Conservation (phyloP, 2,329 filamentous ascomycete species). For the Sclerotinia trifoliorum region DNA sequence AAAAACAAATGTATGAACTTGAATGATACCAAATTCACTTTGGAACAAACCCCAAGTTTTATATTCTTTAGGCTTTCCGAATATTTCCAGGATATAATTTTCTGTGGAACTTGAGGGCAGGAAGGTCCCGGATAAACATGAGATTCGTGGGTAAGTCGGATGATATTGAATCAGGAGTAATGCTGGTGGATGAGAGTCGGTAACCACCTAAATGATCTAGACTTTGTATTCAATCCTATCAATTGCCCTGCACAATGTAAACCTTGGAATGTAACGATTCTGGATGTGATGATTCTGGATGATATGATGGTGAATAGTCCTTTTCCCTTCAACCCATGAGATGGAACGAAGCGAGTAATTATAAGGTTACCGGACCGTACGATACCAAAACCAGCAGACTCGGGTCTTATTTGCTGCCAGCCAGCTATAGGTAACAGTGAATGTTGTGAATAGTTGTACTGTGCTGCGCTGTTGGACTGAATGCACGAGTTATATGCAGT, state of each 20-base stretch:
- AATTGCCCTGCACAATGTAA: not conserved
- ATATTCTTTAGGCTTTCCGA: not conserved
- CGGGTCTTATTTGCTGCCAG: not conserved
- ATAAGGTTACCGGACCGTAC: not conserved
- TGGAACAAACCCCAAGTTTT: not conserved
- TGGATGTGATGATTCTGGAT: no score
- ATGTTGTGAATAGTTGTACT: not conserved
- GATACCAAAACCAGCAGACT: not conserved
- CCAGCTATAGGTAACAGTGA: not conserved
- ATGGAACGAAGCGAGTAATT: not conserved
- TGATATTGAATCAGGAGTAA: constrained; percentile 8
- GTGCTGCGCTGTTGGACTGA: not conserved
- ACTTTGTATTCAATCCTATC: not conserved
- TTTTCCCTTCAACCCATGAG: not conserved
- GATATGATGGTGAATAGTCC: not conserved
- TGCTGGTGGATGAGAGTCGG: not conserved
- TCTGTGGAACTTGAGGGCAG: not conserved
- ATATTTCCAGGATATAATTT: not conserved
- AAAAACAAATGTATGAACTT: not conserved
- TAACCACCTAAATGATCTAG: not conserved
- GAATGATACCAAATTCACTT: not conserved
- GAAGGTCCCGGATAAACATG: not conserved
- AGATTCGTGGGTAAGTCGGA: constrained; percentile 3
- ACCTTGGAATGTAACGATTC: no score
- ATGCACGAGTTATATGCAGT: not conserved